Conservation (phyloP, 1,284 basidiomycete species). For the Heterobasidion annosum region DNA sequence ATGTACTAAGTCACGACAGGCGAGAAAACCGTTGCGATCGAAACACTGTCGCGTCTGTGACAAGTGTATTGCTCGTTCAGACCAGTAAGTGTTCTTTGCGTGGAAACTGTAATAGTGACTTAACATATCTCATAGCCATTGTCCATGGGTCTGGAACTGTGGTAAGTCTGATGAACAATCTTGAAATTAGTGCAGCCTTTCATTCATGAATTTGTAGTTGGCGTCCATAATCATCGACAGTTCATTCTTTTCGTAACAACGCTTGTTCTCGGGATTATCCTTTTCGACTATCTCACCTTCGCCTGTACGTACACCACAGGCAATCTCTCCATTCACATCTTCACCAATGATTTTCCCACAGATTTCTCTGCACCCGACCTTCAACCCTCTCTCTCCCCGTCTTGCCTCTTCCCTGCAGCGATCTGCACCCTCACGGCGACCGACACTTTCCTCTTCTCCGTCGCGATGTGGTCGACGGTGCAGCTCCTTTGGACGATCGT, state of each 20-base stretch:
- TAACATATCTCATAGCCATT: constrained; percentile 53
- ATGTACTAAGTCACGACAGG: constrained; percentile 28
- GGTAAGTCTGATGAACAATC: constrained; percentile 38
- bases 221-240: constrained; percentile 91
- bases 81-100: constrained; percentile 62
- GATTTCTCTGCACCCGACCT: constrained; percentile 40
- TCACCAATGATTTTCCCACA: constrained; percentile 14
- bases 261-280: constrained; percentile 72
- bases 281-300: constrained; percentile 79
- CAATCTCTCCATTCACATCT: constrained; percentile 2
- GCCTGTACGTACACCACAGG: constrained; percentile 49
- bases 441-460: constrained; percentile 81
- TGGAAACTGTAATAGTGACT: background rate
- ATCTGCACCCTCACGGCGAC: constrained; percentile 64
- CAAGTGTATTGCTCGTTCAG: constrained; percentile 81
- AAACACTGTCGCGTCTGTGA: constrained; percentile 95
- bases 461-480: constrained; percentile 78
- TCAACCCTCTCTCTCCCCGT: constrained; percentile 32
- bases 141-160: constrained; percentile 99
- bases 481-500: constrained; percentile 92
- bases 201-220: constrained; percentile 45
- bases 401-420: constrained; percentile 60
- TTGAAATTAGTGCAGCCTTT: constrained; percentile 1
- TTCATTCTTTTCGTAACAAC: constrained; percentile 87
- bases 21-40: constrained; percentile 84